Base-by-base conservation (phyloP, 345 rosid genomes). In the Corymbia maculata region DNA sequence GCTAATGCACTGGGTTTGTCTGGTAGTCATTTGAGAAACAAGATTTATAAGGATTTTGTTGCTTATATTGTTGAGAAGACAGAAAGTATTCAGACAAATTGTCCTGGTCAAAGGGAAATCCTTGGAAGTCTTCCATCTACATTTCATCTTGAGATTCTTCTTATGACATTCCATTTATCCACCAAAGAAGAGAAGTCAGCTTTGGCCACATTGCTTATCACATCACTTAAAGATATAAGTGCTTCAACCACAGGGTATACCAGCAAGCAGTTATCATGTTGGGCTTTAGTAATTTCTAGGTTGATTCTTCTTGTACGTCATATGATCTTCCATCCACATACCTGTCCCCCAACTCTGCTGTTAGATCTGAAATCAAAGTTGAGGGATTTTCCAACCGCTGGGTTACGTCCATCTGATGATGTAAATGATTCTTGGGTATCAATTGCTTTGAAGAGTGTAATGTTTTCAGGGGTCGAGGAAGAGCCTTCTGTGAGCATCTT, bases 131-230 rank as follows among this genome's bases (percentile, higher is more conserved):
- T 98, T 89, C 99, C 99, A 53, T 95, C 99, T 79, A 93, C 92
- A 52, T 95, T 96, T 90, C 98, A 98, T 92, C 89, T 97, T 91
- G 98, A 98, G 95, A 95, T 98, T 92, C 97, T 98, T 89, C 93
- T 97, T 55, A 92, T 95, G 95, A 96, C 98, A 87, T 98, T 97
- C 92, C 98, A 98, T 92, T 92, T 98, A 91, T 98, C 99, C 53
- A 90, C 95, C 79, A 92, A 93, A 79, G 94, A 85, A 90, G 99
- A 98, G 90, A 98, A 94, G 95, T 92, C 90, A 85, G 88, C 88
- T 32, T 91, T 95, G 89, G 95, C 97, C 84, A 93, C 91, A 89
- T 89, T 94, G 32, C 86, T 96, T 66, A 90, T 93, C 88, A 92
- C 94, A 53, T 90, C 96, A 64, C 91, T 98, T 47, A 90, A 50